phyloP scores from a whole-genome alignment of 129 eudicot species.

The Pseudognaphalium luteoalbum region DNA sequence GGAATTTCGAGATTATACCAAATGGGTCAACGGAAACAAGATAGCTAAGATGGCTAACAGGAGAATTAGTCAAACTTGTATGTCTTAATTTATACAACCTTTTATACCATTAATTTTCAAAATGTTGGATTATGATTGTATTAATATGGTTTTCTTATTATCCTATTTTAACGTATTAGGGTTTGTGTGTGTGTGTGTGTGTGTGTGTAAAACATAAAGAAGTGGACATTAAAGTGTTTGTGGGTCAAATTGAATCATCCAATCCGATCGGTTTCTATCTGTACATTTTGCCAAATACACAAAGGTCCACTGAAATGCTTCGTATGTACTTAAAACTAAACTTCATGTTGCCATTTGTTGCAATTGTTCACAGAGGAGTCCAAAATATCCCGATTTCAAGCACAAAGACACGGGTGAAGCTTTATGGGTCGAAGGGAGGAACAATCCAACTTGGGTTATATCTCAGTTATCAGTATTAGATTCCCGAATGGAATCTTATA shows the following conservation, averaged over 20 bases:
- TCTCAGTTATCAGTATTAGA: constrained; percentile 81
- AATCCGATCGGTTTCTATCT: too few relatives aligned
- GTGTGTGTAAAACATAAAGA: too few relatives aligned
- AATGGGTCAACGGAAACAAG: background rate
- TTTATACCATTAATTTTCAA: background rate
- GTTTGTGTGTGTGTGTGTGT: too few relatives aligned
- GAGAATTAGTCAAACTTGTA: background rate
- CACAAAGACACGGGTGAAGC: constrained; percentile 99
- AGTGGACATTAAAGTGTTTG: background rate
- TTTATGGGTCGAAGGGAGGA: constrained; percentile 85
- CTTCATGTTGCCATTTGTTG: background rate
- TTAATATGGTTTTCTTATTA: background rate
- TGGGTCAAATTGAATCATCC: background rate
- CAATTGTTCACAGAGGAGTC: constrained; percentile 63
- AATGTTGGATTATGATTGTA: background rate
- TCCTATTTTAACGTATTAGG: background rate
- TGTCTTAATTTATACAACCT: background rate
- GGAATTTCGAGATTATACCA: background rate
- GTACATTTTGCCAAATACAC: background rate
- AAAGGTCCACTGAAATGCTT: background rate
- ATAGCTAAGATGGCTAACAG: background rate
- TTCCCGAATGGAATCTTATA: constrained; percentile 58
- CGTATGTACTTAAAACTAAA: background rate
- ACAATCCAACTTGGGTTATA: constrained; percentile 85
- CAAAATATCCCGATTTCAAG: constrained; percentile 92